Evolutionary conservation across 1,284 basidiomycete genomes (phyloP).

Genomic region (Vanrija humicola): DNA sequence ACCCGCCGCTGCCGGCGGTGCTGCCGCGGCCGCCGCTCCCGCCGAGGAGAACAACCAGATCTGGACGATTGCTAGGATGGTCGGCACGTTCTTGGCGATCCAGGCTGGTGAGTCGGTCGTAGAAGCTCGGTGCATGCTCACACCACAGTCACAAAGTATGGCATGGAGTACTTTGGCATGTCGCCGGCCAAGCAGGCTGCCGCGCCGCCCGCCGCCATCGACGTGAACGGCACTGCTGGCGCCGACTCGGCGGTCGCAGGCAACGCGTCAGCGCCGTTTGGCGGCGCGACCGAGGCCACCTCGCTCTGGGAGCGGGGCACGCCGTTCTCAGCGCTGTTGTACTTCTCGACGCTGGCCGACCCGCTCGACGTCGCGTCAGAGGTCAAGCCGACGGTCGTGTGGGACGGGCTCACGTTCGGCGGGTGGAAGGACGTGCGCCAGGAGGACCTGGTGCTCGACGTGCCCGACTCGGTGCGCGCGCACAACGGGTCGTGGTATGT

Average conservation of each 20-base stretch:
- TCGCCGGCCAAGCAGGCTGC: not conserved
- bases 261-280: not conserved
- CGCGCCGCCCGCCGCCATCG: constrained; percentile 13
- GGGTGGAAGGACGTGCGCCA: constrained; percentile 68
- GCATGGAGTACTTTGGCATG: constrained; percentile 28
- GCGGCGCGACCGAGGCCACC: constrained; percentile 12
- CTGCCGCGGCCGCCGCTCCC: constrained; percentile 1
- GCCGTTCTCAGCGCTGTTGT: constrained; percentile 61
- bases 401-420: constrained; percentile 79
- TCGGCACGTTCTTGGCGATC: constrained; percentile 33
- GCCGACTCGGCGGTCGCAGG: not conserved
- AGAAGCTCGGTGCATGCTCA: not conserved
- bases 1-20: constrained; percentile 3
- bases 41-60: constrained; percentile 13
- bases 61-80: constrained; percentile 17
- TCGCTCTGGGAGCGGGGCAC: constrained; percentile 50
- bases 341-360: constrained; percentile 55
- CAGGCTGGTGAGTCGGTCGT: constrained; percentile 32
- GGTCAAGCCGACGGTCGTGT: constrained; percentile 46
- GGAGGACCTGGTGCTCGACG: constrained; percentile 62
- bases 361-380: constrained; percentile 49
- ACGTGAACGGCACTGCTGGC: constrained; percentile 11
- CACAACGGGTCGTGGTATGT: constrained; percentile 73
- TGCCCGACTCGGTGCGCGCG: constrained; percentile 71
- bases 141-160: constrained; percentile 35